Evolutionary conservation across 2,329 filamentous ascomycete genomes (phyloP), one percentile per base, ranked within the genome.

Genomic region (Botrytis deweyae): DNA sequence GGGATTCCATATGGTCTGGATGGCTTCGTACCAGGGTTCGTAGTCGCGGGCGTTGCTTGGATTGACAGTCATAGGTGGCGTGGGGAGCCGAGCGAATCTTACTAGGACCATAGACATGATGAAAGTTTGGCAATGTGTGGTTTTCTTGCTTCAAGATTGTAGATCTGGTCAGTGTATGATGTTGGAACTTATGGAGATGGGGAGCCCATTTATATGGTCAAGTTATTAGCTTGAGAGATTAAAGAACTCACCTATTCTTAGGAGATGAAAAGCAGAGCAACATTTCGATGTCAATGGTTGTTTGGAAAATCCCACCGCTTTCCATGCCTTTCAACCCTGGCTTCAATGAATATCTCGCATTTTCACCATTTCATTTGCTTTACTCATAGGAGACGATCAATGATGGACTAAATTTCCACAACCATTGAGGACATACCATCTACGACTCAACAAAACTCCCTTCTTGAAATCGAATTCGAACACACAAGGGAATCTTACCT

Each of bases 81-180:
- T 40, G 7, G 65, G 49, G 25, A 68, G 16, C 1, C 65, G 36
- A 3, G 49, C 58, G 36, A 68, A 68, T 33, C 55, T 29, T 2
- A 58, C 65, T 10, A 68, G 25, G 12, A 68, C 22, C 65, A 68
- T 58, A 20, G 65, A 40, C 65, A 67, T 67, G 65, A 4, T 67
- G 46, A 29, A 29, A 6, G 18, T 6, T 52, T 40, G 65, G 14
- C 1, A 18, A 68, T 22, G 6, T 7, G 8, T n/a, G 16, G 5
- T 42, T 22, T 42, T 18, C 10, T 14, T 42, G 16, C 36, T 22
- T 33, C 10, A 1, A 16, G 25, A n/a, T 29, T 33, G 5, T 42
- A n/a, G 25, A 40, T 68, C 4, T 9, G 25, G 16, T 55, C 33
- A 12, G 33, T 22, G 44, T 10, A 38, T 55, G 3, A 18, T 29